Conservation (phyloP, 2,329 filamentous ascomycete genomes). For the Hawksworthiomyces lignivorus region DNA sequence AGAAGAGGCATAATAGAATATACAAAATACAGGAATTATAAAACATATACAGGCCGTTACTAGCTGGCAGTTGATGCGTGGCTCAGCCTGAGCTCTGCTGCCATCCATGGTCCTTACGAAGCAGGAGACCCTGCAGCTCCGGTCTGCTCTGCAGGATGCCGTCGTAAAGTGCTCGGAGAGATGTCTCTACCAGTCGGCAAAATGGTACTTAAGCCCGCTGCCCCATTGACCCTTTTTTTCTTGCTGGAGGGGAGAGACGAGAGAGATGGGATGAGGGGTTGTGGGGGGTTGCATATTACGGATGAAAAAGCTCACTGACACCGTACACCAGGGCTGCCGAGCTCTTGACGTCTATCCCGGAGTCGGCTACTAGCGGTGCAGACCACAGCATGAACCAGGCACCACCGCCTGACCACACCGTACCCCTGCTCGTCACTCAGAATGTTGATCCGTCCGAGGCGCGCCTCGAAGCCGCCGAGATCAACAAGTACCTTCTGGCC, state of each 20-base stretch:
- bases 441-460: constrained; percentile 66
- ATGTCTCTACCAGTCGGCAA: constrained; percentile 91
- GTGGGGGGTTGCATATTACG: too few relatives aligned
- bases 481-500: constrained; percentile 78
- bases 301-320: too few relatives aligned
- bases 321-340: constrained; percentile 70
- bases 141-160: constrained; percentile 71
- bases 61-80: too few relatives aligned
- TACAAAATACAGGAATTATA: too few relatives aligned
- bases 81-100: too few relatives aligned
- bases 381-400: constrained; percentile 32
- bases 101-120: constrained; percentile 51
- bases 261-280: too few relatives aligned
- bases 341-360: constrained; percentile 74
- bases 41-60: too few relatives aligned
- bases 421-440: constrained; percentile 37
- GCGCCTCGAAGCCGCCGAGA: constrained; percentile 67
- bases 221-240: background rate
- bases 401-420: constrained; percentile 17
- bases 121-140: constrained; percentile 55
- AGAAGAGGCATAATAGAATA: too few relatives aligned
- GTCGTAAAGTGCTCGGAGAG: constrained; percentile 87
- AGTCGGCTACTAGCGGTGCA: constrained; percentile 43
- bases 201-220: constrained; percentile 61
- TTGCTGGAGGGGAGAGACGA: too few relatives aligned